These are phyloP conservation scores for Nitzschia sp. DNA, from an alignment of 108 stramenopile species.

Conservation along the genomic window DNA sequence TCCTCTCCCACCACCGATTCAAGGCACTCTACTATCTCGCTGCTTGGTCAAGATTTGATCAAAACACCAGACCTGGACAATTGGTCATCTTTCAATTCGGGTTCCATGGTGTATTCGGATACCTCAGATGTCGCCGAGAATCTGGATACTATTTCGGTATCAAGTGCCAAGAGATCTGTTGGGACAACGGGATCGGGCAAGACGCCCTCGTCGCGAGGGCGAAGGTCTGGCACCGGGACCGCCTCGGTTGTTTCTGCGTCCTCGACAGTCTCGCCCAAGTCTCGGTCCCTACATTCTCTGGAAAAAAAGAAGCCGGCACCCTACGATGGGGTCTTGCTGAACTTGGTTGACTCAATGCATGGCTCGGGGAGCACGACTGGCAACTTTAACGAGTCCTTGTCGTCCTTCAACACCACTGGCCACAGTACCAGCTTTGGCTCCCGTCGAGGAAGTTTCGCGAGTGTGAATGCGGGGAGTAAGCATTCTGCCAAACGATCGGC, in stretches of 20 bases:
- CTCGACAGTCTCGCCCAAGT: background rate
- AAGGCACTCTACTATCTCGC: background rate
- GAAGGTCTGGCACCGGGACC: background rate
- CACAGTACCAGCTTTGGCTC: background rate
- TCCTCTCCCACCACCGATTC: background rate
- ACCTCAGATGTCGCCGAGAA: too few relatives aligned
- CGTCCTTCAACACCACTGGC: background rate
- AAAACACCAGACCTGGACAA: background rate
- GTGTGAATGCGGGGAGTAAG: background rate
- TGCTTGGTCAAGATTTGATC: conserved; percentile 1
- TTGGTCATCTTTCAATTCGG: background rate
- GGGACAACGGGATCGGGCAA: too few relatives aligned
- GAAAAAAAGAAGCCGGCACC: background rate
- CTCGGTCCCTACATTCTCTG: background rate
- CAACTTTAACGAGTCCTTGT: background rate
- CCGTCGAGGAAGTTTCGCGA: background rate
- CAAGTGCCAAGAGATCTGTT: too few relatives aligned
- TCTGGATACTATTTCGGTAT: too few relatives aligned
- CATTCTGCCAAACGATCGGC: too few relatives aligned
- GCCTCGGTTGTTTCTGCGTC: background rate
- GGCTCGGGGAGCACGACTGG: background rate
- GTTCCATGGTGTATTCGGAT: background rate
- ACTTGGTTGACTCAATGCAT: conserved; percentile 11
- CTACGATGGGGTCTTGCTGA: conserved; percentile 3
- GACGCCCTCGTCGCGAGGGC: too few relatives aligned